Percentiles rank a stretch among this genome's conserved stretches.
These are phyloP conservation scores for Beauveria australis DNA, from an alignment of 2,329 filamentous ascomycete genomes.

Conservation along the genomic window DNA sequence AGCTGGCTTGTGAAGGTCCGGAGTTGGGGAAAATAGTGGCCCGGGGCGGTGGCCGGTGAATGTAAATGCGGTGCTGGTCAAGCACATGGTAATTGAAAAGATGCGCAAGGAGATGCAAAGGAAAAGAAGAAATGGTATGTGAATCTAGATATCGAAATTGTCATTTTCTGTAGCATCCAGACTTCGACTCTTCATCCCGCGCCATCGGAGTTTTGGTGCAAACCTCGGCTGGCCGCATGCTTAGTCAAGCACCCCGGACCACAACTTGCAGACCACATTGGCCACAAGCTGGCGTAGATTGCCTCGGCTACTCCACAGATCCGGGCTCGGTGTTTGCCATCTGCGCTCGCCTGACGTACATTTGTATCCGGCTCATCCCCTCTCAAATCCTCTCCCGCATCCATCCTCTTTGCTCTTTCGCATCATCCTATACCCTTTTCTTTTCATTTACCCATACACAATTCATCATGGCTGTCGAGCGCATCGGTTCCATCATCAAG, in stretches of 20 bases:
- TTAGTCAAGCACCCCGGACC: conserved; percentile 7
- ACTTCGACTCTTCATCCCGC: background rate
- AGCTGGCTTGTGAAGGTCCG: conserved; percentile 3
- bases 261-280: background rate
- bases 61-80: background rate
- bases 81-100: background rate
- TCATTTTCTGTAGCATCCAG: background rate
- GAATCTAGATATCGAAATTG: background rate
- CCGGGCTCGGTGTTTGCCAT: conserved; percentile 7
- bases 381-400: background rate
- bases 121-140: background rate
- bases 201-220: conserved; percentile 4
- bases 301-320: conserved; percentile 25
- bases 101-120: background rate
- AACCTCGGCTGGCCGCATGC: conserved; percentile 4
- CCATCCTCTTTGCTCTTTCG: background rate
- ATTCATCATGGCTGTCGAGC: conserved; percentile 67
- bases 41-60: background rate
- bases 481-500: conserved; percentile 79
- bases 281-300: conserved; percentile 9
- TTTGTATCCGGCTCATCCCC: conserved; percentile 6
- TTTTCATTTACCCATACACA: background rate
- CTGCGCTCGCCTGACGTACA: background rate
- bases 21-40: background rate
- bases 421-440: conserved; percentile 1